These are phyloP conservation scores for Meira miltonrushii DNA, from an alignment of 1,284 basidiomycete genomes.

Conservation along the genomic window DNA sequence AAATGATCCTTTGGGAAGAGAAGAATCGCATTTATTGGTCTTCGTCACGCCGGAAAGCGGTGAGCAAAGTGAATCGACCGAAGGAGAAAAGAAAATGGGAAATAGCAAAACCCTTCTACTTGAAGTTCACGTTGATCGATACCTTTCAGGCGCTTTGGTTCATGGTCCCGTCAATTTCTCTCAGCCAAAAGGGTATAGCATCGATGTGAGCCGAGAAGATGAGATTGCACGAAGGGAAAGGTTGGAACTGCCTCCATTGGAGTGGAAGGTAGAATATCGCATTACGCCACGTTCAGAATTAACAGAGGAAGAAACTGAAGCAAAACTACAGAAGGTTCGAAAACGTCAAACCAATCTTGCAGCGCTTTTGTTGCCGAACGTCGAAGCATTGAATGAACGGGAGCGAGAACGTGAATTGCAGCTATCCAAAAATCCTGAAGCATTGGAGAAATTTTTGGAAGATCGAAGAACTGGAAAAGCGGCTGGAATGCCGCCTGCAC, in stretches of 20 bases:
- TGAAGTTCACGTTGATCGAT: conserved; percentile 44
- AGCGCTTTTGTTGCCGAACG: conserved; percentile 42
- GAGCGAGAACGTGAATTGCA: conserved; percentile 29
- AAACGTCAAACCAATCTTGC: conserved; percentile 24
- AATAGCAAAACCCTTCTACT: conserved; percentile 28
- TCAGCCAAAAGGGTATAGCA: conserved; percentile 21
- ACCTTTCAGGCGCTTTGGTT: conserved; percentile 35
- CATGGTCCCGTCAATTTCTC: conserved; percentile 42
- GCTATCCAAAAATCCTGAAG: conserved; percentile 29
- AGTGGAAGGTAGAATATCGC: conserved; percentile 40
- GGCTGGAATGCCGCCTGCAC: conserved; percentile 42
- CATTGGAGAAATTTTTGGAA: conserved; percentile 34
- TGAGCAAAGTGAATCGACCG: neutral
- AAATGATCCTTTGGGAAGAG: neutral
- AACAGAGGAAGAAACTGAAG: conserved; percentile 20
- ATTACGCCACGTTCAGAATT: conserved; percentile 37
- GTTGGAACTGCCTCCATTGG: conserved; percentile 17
- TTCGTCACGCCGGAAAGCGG: neutral
- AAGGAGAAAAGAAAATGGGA: neutral
- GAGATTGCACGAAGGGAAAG: conserved; percentile 29
- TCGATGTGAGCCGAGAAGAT: conserved; percentile 29
- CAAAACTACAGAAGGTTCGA: conserved; percentile 28
- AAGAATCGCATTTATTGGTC: neutral
- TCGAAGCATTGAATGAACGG: conserved; percentile 41
- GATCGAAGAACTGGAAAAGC: conserved; percentile 36